These are phyloP conservation scores for Rhizopogon sp. DNA, from an alignment of 768 basidiomycete genomes.

Conservation along the genomic window DNA sequence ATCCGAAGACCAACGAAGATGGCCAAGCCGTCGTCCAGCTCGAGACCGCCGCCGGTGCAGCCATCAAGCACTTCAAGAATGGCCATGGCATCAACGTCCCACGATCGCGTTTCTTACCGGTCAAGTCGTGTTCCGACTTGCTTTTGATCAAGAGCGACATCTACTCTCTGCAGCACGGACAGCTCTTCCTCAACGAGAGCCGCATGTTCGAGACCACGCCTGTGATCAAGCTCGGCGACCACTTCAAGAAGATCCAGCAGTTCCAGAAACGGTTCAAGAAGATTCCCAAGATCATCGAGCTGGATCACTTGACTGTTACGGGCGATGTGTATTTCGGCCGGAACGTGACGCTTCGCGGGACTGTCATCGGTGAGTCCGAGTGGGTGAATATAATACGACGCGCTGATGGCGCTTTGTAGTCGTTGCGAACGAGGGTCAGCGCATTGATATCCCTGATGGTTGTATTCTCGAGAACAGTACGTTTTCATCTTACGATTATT, in stretches of 20 bases:
- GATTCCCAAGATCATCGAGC: conserved; percentile 67
- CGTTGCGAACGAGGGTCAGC: conserved; percentile 73
- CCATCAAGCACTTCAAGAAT: conserved; percentile 66
- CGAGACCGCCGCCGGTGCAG: conserved; percentile 73
- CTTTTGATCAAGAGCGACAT: conserved; percentile 66
- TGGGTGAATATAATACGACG: not conserved
- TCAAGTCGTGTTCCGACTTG: conserved; percentile 58
- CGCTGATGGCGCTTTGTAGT: conserved; percentile 22
- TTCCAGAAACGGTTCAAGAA: conserved; percentile 77
- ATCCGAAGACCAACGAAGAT: conserved; percentile 63
- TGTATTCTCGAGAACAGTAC: conserved; percentile 64
- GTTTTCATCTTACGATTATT: conserved; percentile 9
- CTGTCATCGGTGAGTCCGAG: conserved; percentile 46
- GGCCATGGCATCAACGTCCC: conserved; percentile 73
- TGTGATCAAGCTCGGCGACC: conserved; percentile 73
- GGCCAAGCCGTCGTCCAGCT: conserved; percentile 73
- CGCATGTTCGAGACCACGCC: conserved; percentile 60
- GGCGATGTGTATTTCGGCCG: conserved; percentile 67
- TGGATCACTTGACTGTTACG: conserved; percentile 71
- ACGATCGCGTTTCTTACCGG: conserved; percentile 65
- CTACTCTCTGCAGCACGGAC: conserved; percentile 67
- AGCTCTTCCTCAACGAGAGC: conserved; percentile 54
- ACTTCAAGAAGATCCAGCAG: conserved; percentile 69
- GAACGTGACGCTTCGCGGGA: conserved; percentile 59
- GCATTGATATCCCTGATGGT: conserved; percentile 74